These are phyloP conservation scores for Emiliania huxleyi DNA, from an alignment of 78 protist species.

Conservation along the genomic window DNA sequence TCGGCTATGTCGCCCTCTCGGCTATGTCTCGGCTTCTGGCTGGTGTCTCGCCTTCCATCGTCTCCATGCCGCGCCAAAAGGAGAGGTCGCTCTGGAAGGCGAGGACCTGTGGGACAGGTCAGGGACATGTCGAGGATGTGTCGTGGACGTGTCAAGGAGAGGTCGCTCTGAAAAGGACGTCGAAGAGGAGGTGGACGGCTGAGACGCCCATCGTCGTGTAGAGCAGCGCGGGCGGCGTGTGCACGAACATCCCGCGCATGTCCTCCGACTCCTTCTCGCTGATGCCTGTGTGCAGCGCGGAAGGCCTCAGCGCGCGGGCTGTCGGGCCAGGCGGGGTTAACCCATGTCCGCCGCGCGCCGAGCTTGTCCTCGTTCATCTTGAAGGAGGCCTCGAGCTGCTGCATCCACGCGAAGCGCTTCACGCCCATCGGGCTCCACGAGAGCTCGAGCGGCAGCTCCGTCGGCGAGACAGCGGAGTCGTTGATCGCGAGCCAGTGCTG, in stretches of 20 bases:
- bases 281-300: too few relatives aligned
- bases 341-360: too few relatives aligned
- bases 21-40: too few relatives aligned
- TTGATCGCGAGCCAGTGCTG: not conserved
- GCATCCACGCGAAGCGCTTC: not conserved
- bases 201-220: constrained; percentile 32
- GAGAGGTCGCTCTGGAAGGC: constrained; percentile 37
- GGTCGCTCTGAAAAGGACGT: constrained; percentile 36
- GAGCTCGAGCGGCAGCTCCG: not conserved
- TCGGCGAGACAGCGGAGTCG: too few relatives aligned
- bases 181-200: constrained; percentile 36
- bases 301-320: too few relatives aligned
- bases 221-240: constrained; percentile 23
- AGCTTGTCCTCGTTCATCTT: not conserved
- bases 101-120: too few relatives aligned
- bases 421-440: not conserved
- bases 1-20: too few relatives aligned
- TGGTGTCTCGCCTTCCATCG: too few relatives aligned
- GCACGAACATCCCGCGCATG: constrained; percentile 27
- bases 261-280: constrained; percentile 24
- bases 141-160: too few relatives aligned
- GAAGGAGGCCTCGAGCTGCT: not conserved
- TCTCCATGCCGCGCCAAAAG: constrained; percentile 23
- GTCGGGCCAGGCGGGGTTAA: too few relatives aligned
- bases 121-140: too few relatives aligned